These are phyloP conservation scores for Thuja plicata DNA, from an alignment of 83 land plant genomes.

Conservation along the genomic window DNA sequence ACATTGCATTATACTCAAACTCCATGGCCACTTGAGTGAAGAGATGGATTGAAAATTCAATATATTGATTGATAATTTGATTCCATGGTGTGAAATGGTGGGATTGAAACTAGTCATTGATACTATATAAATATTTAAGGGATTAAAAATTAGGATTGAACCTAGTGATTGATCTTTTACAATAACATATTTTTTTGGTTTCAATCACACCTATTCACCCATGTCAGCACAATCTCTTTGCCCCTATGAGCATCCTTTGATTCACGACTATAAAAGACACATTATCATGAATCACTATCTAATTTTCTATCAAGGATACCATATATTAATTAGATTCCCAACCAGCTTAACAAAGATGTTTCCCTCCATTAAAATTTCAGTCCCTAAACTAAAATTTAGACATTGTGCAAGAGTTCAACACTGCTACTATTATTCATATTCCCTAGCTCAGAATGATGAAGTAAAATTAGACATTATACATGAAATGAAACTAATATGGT, in stretches of 20 bases:
- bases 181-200: no score
- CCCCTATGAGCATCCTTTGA: neutral
- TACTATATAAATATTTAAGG: no score
- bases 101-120: neutral
- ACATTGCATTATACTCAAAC: neutral
- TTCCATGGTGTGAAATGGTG: neutral
- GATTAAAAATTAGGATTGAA: neutral
- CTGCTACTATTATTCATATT: neutral
- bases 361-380: neutral
- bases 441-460: neutral
- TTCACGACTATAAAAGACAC: neutral
- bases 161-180: neutral
- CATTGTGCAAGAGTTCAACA: neutral
- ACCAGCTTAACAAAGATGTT: neutral
- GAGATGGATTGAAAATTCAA: neutral
- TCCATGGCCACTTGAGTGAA: neutral
- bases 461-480: neutral
- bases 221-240: neutral
- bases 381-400: neutral
- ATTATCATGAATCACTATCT: no score
- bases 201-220: no score
- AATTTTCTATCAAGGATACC: neutral
- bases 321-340: neutral
- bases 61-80: no score
- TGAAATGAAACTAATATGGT: no score